Evolutionary conservation across 495 filamentous ascomycete genomes (phyloP).

Genomic region (Talaromyces wortmannii): DNA sequence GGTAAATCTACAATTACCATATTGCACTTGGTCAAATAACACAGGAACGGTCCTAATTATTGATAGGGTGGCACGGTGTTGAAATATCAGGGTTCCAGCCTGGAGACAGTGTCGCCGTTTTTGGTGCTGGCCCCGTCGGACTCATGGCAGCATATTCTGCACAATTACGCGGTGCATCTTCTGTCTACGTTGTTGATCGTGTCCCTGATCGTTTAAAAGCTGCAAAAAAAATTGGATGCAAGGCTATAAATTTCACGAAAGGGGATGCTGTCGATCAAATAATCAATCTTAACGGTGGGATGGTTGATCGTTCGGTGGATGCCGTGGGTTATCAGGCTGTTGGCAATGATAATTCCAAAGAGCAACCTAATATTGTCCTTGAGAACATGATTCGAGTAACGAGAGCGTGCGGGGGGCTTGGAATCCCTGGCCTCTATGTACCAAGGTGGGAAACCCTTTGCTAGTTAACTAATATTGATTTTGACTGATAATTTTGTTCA

Average conservation of each 20-base stretch:
- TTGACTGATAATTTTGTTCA: neutral
- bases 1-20: too few species aligned
- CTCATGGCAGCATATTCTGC: slow-evolving; percentile 52
- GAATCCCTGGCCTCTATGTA: slow-evolving; percentile 38
- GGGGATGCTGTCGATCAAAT: slow-evolving; percentile 27
- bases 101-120: slow-evolving; percentile 48
- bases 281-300: too few species aligned
- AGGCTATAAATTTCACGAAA: slow-evolving; percentile 28
- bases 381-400: slow-evolving; percentile 43
- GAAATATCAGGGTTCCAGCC: slow-evolving; percentile 45
- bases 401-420: slow-evolving; percentile 38
- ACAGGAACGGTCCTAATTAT: too few species aligned
- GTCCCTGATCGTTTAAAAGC: slow-evolving; percentile 43
- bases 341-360: slow-evolving; percentile 28
- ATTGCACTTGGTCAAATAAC: too few species aligned
- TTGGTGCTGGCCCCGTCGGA: slow-evolving; percentile 45
- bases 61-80: slow-evolving; percentile 30
- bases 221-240: slow-evolving; percentile 46
- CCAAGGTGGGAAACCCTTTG: slow-evolving; percentile 17
- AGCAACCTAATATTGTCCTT: slow-evolving; percentile 36
- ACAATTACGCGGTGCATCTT: slow-evolving; percentile 36
- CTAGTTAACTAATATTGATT: neutral
- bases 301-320: too few species aligned
- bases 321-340: slow-evolving; percentile 41
- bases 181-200: slow-evolving; percentile 47